phyloP scores from a whole-genome alignment of 2,329 filamentous ascomycete genomes.

The Ascochyta rabiei region DNA sequence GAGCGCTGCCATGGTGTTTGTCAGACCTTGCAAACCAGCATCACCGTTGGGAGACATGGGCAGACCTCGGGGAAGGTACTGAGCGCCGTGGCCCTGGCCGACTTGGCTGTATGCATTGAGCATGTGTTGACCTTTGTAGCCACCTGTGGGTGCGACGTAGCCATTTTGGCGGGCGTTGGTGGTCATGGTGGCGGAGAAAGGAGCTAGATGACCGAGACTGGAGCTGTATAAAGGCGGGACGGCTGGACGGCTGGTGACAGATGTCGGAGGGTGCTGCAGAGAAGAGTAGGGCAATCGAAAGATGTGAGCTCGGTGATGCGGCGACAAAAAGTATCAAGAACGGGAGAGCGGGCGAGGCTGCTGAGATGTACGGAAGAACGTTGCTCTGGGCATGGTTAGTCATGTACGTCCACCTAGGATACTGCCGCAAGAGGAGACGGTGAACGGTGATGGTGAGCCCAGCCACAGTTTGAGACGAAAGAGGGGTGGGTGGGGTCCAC shows the following conservation, averaged over 20 bases:
- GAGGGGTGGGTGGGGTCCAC: slow-evolving; percentile 4
- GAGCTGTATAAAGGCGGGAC: slow-evolving; percentile 1
- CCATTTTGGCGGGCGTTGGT: slow-evolving; percentile 41
- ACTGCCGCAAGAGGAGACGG: neutral
- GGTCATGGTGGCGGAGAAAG: slow-evolving; percentile 28
- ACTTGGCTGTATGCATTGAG: slow-evolving; percentile 37
- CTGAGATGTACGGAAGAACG: slow-evolving; percentile 42
- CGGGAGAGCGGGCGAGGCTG: slow-evolving; percentile 22
- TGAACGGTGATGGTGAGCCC: slow-evolving; percentile 31
- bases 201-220: slow-evolving; percentile 1
- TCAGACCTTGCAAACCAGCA: slow-evolving; percentile 40
- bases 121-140: slow-evolving; percentile 44
- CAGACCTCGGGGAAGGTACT: slow-evolving; percentile 46
- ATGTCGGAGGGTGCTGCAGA: slow-evolving; percentile 5
- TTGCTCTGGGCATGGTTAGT: slow-evolving; percentile 35
- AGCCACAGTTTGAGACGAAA: slow-evolving; percentile 6
- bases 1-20: slow-evolving; percentile 45
- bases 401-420: neutral
- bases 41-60: slow-evolving; percentile 42
- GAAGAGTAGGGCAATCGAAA: slow-evolving; percentile 11
- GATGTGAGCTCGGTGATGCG: slow-evolving; percentile 12
- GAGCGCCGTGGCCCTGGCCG: slow-evolving; percentile 39
- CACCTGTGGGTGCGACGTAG: slow-evolving; percentile 31
- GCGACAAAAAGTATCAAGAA: slow-evolving; percentile 24
- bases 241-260: slow-evolving; percentile 1